These are phyloP conservation scores for Lentinula detonsa DNA, from an alignment of 768 basidiomycete species.

Conservation along the genomic window DNA sequence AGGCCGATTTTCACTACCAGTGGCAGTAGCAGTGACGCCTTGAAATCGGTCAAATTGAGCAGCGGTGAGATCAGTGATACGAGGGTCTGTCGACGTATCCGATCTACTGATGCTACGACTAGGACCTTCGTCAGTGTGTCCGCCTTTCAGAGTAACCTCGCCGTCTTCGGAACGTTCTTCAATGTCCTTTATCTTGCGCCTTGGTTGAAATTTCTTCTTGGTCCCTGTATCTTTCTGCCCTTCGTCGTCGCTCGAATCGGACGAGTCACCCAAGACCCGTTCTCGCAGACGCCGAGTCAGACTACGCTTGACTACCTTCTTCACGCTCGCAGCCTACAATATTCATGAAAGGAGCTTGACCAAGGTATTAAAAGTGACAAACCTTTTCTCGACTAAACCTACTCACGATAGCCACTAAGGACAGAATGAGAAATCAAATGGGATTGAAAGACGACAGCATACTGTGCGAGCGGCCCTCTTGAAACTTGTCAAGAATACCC, in stretches of 20 bases:
- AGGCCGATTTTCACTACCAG: constrained; percentile 10
- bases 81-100: not conserved
- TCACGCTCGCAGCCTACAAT: constrained; percentile 64
- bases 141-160: constrained; percentile 21
- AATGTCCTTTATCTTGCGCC: constrained; percentile 18
- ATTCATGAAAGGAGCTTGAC: not conserved
- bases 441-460: not conserved
- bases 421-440: not conserved
- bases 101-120: constrained; percentile 4
- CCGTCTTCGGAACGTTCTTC: constrained; percentile 26
- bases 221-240: constrained; percentile 11
- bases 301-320: constrained; percentile 76
- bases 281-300: constrained; percentile 73
- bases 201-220: constrained; percentile 22
- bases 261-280: constrained; percentile 68
- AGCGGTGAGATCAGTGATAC: not conserved
- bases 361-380: not conserved
- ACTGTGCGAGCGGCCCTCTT: constrained; percentile 82
- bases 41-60: not conserved
- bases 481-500: constrained; percentile 82
- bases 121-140: constrained; percentile 14
- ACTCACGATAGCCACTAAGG: constrained; percentile 72
- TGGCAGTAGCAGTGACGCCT: not conserved
- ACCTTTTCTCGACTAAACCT: constrained; percentile 66
- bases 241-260: constrained; percentile 42